phyloP scores from a whole-genome alignment of 73 alveolate genomes.

The Tetrahymena thermophila region DNA sequence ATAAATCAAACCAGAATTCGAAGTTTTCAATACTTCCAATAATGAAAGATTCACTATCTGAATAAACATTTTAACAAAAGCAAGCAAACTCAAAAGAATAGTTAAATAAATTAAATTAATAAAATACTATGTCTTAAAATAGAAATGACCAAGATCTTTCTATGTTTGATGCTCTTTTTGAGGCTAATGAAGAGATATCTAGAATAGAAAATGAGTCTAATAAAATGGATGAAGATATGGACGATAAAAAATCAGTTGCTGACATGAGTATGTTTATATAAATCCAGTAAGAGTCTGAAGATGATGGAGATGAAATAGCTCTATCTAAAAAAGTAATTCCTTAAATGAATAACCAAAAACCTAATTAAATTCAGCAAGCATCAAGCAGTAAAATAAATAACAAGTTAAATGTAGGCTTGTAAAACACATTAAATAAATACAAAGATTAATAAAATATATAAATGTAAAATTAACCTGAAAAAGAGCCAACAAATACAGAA shows the following conservation, averaged over 20 bases:
- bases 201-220: neutral
- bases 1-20: neutral
- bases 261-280: neutral
- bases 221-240: neutral
- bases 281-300: neutral
- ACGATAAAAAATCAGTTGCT: neutral
- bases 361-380: neutral
- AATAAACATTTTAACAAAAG: no score
- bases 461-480: neutral
- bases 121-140: neutral
- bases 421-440: neutral
- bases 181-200: neutral
- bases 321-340: neutral
- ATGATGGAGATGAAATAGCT: neutral
- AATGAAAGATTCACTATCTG: neutral
- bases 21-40: neutral
- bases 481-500: neutral
- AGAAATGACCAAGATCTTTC: neutral
- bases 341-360: neutral
- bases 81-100: neutral
- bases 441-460: neutral
- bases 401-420: neutral
- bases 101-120: neutral
- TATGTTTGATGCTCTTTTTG: neutral
- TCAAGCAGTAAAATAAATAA: no score